Percentiles rank a stretch among this genome's conserved stretches.
These are phyloP conservation scores for Cicer pinnatifidum DNA, from an alignment of 306 rosid genomes.

Conservation along the genomic window DNA sequence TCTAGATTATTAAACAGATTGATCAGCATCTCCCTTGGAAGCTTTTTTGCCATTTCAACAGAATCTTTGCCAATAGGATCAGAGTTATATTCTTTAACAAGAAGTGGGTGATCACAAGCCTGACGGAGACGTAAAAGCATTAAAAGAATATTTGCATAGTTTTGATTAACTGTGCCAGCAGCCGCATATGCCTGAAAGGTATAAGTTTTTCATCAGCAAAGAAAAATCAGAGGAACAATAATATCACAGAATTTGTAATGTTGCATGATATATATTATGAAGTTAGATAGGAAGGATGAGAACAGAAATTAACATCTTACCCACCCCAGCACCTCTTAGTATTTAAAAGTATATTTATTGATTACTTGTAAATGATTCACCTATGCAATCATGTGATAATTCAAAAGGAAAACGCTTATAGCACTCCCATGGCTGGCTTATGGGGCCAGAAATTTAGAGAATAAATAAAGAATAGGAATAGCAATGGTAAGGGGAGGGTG, in stretches of 20 bases:
- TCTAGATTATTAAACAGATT: conserved; percentile 70
- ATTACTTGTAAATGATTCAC: neutral
- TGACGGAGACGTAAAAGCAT: conserved; percentile 98
- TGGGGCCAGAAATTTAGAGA: too few species aligned
- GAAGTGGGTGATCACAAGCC: conserved; percentile 96
- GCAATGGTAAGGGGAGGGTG: too few species aligned
- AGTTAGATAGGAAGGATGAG: conserved; percentile 5
- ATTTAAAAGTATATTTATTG: conserved; percentile 14
- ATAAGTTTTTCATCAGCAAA: conserved; percentile 21
- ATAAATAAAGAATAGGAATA: too few species aligned
- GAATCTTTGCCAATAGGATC: conserved; percentile 74
- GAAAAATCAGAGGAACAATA: conserved; percentile 24
- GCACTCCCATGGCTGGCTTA: too few species aligned
- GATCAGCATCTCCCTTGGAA: conserved; percentile 72
- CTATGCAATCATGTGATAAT: neutral
- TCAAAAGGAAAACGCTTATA: too few species aligned
- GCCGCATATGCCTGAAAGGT: conserved; percentile 95
- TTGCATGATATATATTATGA: conserved; percentile 18
- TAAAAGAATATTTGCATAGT: conserved; percentile 93
- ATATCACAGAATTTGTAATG: conserved; percentile 10
- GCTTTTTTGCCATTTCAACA: conserved; percentile 69
- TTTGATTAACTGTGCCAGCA: conserved; percentile 97
- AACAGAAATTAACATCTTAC: conserved; percentile 2
- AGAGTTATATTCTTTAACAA: conserved; percentile 76
- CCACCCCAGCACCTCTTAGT: conserved; percentile 10